These are phyloP conservation scores for Selaginella tamariscina DNA, from an alignment of 75 land plant species.

Conservation along the genomic window DNA sequence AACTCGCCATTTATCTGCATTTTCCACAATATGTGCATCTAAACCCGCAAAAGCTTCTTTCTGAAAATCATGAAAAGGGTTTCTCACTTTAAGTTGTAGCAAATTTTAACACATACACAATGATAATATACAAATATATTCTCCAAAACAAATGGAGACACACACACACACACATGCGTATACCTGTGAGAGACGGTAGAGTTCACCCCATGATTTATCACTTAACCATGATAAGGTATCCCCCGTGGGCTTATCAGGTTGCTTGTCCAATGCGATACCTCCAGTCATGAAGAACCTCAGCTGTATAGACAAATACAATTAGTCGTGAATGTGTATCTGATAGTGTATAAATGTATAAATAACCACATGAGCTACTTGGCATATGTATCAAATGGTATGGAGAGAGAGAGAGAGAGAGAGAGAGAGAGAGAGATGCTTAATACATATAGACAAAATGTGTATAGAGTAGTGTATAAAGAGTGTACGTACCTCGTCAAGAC, in stretches of 20 bases:
- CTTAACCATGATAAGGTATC: conserved; percentile 15
- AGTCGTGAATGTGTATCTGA: no score
- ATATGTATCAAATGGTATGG: no score
- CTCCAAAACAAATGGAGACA: not conserved
- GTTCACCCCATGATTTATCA: conserved; percentile 28
- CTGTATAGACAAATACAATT: no score
- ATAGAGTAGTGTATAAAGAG: no score
- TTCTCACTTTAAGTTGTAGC: no score
- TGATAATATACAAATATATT: not conserved
- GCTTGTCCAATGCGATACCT: conserved; percentile 24
- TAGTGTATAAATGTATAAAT: no score
- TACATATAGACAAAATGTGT: not conserved
- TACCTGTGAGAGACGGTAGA: conserved; percentile 24
- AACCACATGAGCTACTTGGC: no score
- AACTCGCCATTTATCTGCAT: conserved; percentile 17
- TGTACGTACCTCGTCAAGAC: conserved; percentile 20
- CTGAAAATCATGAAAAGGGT: conserved; percentile 6
- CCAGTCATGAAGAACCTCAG: conserved; percentile 22
- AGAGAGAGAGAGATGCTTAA: not conserved
- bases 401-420: no score
- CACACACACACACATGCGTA: no score
- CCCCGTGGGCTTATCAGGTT: conserved; percentile 18
- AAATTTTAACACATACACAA: no score
- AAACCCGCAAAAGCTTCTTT: conserved; percentile 15
- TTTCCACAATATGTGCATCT: conserved; percentile 15